A percentile compares a stretch with the other conserved stretches of the same genome.
phyloP scores from a whole-genome alignment of 495 filamentous ascomycete genomes.

The Penicillium herquei region DNA sequence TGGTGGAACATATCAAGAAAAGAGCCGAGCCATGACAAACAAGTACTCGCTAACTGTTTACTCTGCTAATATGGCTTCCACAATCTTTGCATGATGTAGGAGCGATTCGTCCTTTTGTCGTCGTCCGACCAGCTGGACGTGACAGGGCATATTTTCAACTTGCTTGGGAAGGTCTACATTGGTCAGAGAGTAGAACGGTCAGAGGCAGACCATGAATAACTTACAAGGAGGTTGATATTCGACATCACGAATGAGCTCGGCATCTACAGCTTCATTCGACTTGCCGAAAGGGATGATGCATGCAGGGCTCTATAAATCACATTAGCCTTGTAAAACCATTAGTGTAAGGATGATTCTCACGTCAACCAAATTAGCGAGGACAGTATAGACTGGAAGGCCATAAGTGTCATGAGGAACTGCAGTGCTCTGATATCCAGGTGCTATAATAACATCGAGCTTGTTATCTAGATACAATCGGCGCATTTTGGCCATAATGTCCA shows the following conservation, averaged over 20 bases:
- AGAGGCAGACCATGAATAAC: neutral
- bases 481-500: neutral
- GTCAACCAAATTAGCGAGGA: constrained; percentile 17
- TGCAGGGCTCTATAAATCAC: constrained; percentile 12
- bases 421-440: constrained; percentile 9
- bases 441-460: constrained; percentile 16
- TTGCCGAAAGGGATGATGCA: constrained; percentile 19
- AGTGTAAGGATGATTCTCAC: constrained; percentile 2
- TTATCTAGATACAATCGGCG: constrained; percentile 10
- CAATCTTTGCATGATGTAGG: constrained; percentile 17
- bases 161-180: constrained; percentile 16
- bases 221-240: constrained; percentile 22
- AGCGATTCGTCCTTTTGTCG: constrained; percentile 27
- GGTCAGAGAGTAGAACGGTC: neutral
- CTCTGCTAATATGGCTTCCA: constrained; percentile 12
- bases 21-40: neutral
- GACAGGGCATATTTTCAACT: constrained; percentile 30
- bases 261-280: constrained; percentile 13
- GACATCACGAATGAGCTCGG: constrained; percentile 12
- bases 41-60: neutral
- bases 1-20: too few species aligned
- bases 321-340: neutral
- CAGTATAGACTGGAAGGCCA: constrained; percentile 14
- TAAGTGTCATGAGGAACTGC: constrained; percentile 17
- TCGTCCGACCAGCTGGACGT: constrained; percentile 28